Conservation (phyloP, 768 basidiomycete species). For the Coprinopsis sp. region DNA sequence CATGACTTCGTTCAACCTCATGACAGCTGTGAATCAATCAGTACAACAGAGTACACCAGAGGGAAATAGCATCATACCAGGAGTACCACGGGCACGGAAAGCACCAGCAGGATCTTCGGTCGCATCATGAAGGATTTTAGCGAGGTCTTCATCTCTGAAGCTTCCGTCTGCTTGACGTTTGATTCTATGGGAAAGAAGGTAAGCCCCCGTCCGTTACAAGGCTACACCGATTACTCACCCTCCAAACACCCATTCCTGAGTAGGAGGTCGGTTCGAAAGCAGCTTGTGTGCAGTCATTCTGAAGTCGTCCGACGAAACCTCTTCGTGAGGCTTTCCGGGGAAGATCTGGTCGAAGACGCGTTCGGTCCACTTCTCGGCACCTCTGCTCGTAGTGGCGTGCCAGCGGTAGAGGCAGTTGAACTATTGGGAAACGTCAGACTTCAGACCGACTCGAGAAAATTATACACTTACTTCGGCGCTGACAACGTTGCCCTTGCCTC, state of each 20-base stretch:
- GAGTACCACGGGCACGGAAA: conserved; percentile 76
- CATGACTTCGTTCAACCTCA: conserved; percentile 80
- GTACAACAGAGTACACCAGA: not conserved
- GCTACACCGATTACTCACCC: conserved; percentile 32
- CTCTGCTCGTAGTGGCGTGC: conserved; percentile 75
- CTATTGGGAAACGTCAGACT: conserved; percentile 34
- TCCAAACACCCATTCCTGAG: conserved; percentile 65
- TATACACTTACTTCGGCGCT: conserved; percentile 63
- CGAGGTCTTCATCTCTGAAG: conserved; percentile 71
- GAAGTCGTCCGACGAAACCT: conserved; percentile 47
- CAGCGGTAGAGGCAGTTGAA: conserved; percentile 83
- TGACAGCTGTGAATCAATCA: conserved; percentile 33
- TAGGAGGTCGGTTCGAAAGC: conserved; percentile 37
- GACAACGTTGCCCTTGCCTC: conserved; percentile 77
- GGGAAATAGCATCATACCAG: conserved; percentile 27
- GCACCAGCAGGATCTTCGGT: conserved; percentile 68
- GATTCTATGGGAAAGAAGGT: conserved; percentile 41
- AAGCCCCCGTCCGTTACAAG: not conserved
- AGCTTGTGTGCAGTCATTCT: conserved; percentile 37
- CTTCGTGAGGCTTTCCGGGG: conserved; percentile 44
- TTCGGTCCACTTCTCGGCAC: conserved; percentile 69
- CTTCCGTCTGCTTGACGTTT: conserved; percentile 52
- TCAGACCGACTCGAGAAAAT: not conserved
- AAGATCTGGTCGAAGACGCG: conserved; percentile 49
- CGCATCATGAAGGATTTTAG: conserved; percentile 63